Conservation (phyloP, 345 rosid species). For the Citropsis articulata region DNA sequence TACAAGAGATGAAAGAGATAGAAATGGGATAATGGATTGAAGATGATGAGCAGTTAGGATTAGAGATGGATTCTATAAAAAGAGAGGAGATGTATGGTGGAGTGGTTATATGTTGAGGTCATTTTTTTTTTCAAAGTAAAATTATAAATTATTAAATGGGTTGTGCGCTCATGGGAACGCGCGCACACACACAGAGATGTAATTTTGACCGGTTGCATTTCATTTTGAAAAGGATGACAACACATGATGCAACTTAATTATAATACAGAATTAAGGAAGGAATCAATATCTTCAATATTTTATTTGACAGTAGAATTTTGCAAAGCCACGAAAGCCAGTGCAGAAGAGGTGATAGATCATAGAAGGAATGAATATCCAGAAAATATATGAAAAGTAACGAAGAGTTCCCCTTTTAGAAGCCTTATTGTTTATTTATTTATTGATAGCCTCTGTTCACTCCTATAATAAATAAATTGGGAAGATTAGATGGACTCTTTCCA, state of each 20-base stretch:
- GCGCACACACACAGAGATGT: not conserved
- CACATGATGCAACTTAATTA: not conserved
- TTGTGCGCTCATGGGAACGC: not conserved
- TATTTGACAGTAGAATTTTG: too few species aligned
- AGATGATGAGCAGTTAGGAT: too few species aligned
- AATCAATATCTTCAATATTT: not conserved
- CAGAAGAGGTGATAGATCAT: not conserved
- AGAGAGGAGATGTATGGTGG: not conserved
- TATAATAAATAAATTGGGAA: not conserved
- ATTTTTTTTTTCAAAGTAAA: not conserved
- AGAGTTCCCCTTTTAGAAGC: not conserved
- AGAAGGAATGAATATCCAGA: not conserved
- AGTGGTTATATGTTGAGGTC: not conserved
- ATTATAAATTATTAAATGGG: not conserved
- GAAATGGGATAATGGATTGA: not conserved
- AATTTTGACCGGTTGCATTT: not conserved
- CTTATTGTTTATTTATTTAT: accelerated
- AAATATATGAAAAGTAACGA: not conserved
- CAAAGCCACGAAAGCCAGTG: not conserved
- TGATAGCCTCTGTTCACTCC: too few species aligned
- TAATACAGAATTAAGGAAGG: not conserved
- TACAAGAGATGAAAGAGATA: not conserved
- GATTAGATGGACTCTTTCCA: not conserved
- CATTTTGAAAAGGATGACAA: not conserved
- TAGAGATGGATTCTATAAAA: not conserved